phyloP scores from a whole-genome alignment of 2,329 filamentous ascomycete species.

The Botrytis fragariae region DNA sequence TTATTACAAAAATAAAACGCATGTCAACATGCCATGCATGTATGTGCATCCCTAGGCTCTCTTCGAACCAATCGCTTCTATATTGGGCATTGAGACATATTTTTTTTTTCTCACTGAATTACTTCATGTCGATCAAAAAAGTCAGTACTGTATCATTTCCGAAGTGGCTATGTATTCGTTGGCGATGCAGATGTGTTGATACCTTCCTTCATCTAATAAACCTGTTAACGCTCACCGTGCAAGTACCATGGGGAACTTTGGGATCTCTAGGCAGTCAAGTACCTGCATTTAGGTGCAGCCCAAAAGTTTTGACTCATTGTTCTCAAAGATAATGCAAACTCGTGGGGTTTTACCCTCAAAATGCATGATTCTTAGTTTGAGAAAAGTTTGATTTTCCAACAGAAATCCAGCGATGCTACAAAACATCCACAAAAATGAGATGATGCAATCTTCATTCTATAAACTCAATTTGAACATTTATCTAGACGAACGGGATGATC shows the following conservation, averaged over 20 bases:
- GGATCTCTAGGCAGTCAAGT: constrained; percentile 5
- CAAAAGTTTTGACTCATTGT: neutral
- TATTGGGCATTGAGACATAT: constrained; percentile 8
- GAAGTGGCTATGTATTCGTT: constrained; percentile 8
- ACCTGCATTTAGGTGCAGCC: constrained; percentile 12
- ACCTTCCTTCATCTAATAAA: neutral
- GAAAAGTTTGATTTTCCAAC: neutral
- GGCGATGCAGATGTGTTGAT: constrained; percentile 14
- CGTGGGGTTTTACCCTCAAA: neutral
- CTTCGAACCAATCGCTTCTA: constrained; percentile 9
- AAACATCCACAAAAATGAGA: neutral
- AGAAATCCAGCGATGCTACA: neutral
- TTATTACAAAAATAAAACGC: constrained; percentile 2
- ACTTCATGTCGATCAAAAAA: neutral
- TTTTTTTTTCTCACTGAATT: neutral
- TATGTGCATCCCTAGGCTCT: neutral
- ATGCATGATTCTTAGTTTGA: neutral
- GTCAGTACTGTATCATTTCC: neutral
- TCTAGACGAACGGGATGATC: neutral
- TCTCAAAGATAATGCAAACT: neutral
- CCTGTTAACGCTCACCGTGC: neutral
- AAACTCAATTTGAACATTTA: neutral
- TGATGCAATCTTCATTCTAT: neutral
- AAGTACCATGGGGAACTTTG: constrained; percentile 4
- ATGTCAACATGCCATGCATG: neutral